Conservation (phyloP, 1,284 basidiomycete species). For the Naganishia albida region DNA sequence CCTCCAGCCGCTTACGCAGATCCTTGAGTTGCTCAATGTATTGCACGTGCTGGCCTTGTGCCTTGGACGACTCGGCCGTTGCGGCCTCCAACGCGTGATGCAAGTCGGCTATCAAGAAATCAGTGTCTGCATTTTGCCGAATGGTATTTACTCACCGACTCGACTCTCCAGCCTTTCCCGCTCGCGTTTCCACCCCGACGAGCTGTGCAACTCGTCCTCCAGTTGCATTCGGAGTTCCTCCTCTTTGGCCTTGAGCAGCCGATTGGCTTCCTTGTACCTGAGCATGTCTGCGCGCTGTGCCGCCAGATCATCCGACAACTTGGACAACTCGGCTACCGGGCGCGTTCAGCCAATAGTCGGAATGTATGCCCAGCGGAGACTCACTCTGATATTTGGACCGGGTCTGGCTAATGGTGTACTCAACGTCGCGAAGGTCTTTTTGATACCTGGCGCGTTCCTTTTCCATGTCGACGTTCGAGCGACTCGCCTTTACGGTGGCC, state of each 20-base stretch:
- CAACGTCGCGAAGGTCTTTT: constrained; percentile 72
- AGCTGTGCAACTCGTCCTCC: constrained; percentile 75
- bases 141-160: constrained; percentile 54
- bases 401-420: constrained; percentile 73
- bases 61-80: constrained; percentile 68
- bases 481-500: constrained; percentile 1
- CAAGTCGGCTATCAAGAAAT: constrained; percentile 57
- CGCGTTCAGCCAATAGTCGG: neutral
- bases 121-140: neutral
- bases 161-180: constrained; percentile 80
- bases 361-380: constrained; percentile 10
- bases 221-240: constrained; percentile 73
- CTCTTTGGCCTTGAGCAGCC: constrained; percentile 71
- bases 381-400: constrained; percentile 79
- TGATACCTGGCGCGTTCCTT: constrained; percentile 73
- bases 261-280: constrained; percentile 73
- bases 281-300: constrained; percentile 71
- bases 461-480: constrained; percentile 45
- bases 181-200: constrained; percentile 79
- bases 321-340: constrained; percentile 66
- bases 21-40: constrained; percentile 82
- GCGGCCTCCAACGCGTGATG: constrained; percentile 76
- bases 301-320: constrained; percentile 68
- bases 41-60: constrained; percentile 77
- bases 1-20: constrained; percentile 73